Evolutionary conservation across 129 eudicot genomes (phyloP).

Genomic region (Daucus carota): DNA sequence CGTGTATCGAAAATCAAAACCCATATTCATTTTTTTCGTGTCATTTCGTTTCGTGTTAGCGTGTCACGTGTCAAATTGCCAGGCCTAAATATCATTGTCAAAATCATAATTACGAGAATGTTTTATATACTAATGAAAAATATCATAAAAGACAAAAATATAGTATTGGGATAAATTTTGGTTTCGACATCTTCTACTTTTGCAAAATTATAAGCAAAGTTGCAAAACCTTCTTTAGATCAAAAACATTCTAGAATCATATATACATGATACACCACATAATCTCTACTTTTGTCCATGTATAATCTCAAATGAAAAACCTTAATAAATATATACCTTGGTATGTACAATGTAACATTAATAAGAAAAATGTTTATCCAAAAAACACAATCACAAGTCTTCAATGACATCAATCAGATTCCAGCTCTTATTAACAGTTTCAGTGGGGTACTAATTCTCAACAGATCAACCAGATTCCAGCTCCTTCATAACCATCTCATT

Average conservation of each 20-base stretch:
- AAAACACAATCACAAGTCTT: neutral
- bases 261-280: neutral
- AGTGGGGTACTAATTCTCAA: neutral
- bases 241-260: neutral
- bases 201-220: neutral
- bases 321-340: neutral
- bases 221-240: neutral
- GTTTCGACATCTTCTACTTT: too few species aligned
- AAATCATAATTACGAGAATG: too few species aligned
- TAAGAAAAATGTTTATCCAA: neutral
- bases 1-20: too few species aligned
- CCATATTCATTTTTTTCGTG: too few species aligned
- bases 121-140: too few species aligned
- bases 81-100: too few species aligned
- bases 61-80: too few species aligned
- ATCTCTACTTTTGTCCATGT: neutral
- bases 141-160: too few species aligned
- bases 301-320: neutral
- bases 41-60: too few species aligned
- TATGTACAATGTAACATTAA: conserved; percentile 6
- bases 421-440: neutral
- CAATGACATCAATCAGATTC: neutral
- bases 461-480: neutral
- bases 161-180: too few species aligned
- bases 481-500: neutral